These are phyloP conservation scores for Fragaria ananassa DNA, from an alignment of 306 rosid species.

Conservation along the genomic window DNA sequence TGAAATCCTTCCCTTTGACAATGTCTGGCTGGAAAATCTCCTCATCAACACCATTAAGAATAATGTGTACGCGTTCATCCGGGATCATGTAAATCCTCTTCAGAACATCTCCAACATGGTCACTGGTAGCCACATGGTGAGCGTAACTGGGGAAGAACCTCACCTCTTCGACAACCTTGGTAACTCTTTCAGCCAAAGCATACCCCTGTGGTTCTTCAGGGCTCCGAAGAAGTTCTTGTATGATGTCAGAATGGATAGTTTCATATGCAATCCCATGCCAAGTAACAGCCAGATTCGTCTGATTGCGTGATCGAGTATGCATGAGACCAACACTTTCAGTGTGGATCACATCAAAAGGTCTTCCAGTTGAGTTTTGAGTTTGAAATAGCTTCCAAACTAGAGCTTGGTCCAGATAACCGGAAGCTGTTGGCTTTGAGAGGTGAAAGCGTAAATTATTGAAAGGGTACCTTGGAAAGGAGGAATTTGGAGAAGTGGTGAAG, in stretches of 20 bases:
- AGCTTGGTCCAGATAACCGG: slow-evolving; percentile 65
- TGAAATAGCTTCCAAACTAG: slow-evolving; percentile 59
- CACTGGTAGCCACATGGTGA: slow-evolving; percentile 72
- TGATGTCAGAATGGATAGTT: slow-evolving; percentile 44
- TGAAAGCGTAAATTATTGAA: slow-evolving; percentile 43
- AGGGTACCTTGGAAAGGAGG: slow-evolving; percentile 31
- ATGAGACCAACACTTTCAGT: slow-evolving; percentile 65
- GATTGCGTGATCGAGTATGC: slow-evolving; percentile 45
- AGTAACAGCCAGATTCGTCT: slow-evolving; percentile 47
- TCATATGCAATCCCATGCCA: slow-evolving; percentile 68
- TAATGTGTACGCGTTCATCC: slow-evolving; percentile 58
- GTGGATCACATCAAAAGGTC: slow-evolving; percentile 59
- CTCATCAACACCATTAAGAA: slow-evolving; percentile 73
- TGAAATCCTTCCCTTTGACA: slow-evolving; percentile 43
- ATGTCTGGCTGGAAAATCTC: slow-evolving; percentile 51
- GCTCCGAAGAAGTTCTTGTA: slow-evolving; percentile 32
- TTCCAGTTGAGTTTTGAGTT: slow-evolving; percentile 46
- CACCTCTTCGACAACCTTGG: slow-evolving; percentile 56
- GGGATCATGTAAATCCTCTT: slow-evolving; percentile 71
- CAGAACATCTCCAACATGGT: slow-evolving; percentile 67
- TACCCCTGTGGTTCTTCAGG: slow-evolving; percentile 44
- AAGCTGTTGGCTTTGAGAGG: slow-evolving; percentile 63
- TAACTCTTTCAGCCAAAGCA: slow-evolving; percentile 42
- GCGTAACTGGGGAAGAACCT: slow-evolving; percentile 59
- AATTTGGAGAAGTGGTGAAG: slow-evolving; percentile 48